Evolutionary conservation across 2,329 filamentous ascomycete genomes (phyloP).

Genomic region (Colletotrichum viniferum): DNA sequence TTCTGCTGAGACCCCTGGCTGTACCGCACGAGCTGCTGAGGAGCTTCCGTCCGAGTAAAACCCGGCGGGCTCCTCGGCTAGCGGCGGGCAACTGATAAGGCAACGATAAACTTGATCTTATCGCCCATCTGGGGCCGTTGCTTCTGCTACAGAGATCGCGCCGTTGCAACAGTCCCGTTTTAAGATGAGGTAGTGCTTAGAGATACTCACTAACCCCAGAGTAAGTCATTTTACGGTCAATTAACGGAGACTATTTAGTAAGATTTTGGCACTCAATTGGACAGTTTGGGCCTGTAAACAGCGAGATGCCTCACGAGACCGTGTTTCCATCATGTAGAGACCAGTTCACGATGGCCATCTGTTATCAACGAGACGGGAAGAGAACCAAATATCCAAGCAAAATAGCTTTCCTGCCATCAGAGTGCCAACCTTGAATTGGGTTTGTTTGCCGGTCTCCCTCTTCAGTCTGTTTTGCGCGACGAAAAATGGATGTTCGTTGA

Average conservation of each 20-base stretch:
- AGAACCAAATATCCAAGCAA: not conserved
- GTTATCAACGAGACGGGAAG: not conserved
- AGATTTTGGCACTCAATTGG: not conserved
- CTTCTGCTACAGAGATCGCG: not conserved
- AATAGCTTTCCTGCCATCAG: not conserved
- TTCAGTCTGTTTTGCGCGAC: not conserved
- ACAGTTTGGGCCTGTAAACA: not conserved
- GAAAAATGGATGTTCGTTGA: not conserved
- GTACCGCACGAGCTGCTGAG: not conserved
- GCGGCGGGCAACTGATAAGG: conserved; percentile 10
- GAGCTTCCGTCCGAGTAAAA: not conserved
- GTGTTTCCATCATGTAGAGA: not conserved
- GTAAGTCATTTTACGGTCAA: not conserved
- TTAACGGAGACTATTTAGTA: not conserved
- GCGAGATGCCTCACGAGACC: not conserved
- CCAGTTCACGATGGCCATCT: not conserved
- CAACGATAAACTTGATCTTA: not conserved
- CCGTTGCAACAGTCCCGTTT: not conserved
- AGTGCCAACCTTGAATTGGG: not conserved
- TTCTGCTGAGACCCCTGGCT: not conserved
- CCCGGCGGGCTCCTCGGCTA: conserved; percentile 9
- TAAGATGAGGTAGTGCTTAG: not conserved
- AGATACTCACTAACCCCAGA: not conserved
- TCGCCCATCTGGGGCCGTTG: not conserved
- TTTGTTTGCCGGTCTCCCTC: not conserved